Evolutionary conservation across 2,329 filamentous ascomycete genomes (phyloP).

Genomic region (Cercospora zeina): DNA sequence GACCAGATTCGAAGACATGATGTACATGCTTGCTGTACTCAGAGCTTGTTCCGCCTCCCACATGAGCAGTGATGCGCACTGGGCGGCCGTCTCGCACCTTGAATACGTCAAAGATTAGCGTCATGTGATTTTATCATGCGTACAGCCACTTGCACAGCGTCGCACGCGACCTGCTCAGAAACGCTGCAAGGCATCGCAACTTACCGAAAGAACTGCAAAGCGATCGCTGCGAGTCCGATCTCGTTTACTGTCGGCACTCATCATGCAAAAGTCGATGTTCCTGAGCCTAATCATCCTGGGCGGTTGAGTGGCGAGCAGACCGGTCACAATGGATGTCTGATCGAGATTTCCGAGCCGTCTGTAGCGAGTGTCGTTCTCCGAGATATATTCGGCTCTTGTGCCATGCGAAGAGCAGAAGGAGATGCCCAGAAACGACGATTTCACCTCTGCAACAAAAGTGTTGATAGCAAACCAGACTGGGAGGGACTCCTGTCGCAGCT

Average conservation of each 20-base stretch:
- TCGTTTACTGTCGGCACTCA: slow-evolving; percentile 4
- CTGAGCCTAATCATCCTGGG: slow-evolving; percentile 10
- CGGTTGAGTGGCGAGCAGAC: slow-evolving; percentile 6
- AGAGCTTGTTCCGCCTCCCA: slow-evolving; percentile 7
- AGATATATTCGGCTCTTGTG: slow-evolving; percentile 12
- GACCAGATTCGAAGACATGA: slow-evolving; percentile 9
- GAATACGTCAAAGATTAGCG: not conserved
- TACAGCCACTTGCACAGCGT: too few relatives aligned
- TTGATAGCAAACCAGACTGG: slow-evolving; percentile 29
- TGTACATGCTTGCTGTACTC: slow-evolving; percentile 20
- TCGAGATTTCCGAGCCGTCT: slow-evolving; percentile 12
- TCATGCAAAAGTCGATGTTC: slow-evolving; percentile 20
- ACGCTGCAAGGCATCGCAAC: not conserved
- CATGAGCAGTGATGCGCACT: slow-evolving; percentile 11
- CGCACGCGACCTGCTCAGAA: not conserved
- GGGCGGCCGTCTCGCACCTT: slow-evolving; percentile 12
- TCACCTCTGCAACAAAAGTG: slow-evolving; percentile 26
- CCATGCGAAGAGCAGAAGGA: slow-evolving; percentile 17
- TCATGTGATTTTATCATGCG: not conserved
- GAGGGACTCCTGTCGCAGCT: slow-evolving; percentile 27
- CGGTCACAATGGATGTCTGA: not conserved
- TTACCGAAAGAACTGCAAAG: slow-evolving; percentile 20
- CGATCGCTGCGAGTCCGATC: slow-evolving; percentile 8
- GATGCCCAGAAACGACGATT: slow-evolving; percentile 15
- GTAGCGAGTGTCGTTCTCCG: slow-evolving; percentile 9